phyloP scores from a whole-genome alignment of 371 early-diverging fungal species.

The Mucor piriformis region DNA sequence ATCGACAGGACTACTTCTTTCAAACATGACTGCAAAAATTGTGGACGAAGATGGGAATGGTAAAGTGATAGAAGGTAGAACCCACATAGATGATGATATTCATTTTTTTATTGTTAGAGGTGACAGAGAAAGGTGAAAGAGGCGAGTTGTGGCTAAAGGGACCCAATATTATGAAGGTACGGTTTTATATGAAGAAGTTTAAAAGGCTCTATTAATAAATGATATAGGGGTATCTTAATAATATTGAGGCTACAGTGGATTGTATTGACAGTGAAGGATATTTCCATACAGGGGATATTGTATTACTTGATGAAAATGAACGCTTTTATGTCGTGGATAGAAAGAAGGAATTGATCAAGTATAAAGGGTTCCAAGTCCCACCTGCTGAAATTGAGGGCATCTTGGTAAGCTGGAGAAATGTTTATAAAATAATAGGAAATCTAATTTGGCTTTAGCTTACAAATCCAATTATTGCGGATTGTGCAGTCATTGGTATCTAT shows the following conservation, averaged over 20 bases:
- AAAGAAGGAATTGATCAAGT: constrained; percentile 68
- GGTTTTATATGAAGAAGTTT: too few relatives aligned
- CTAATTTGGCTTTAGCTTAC: too few relatives aligned
- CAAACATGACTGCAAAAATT: constrained; percentile 65
- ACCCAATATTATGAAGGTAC: constrained; percentile 53
- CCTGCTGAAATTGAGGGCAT: constrained; percentile 18
- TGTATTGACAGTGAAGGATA: constrained; percentile 67
- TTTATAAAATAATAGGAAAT: too few relatives aligned
- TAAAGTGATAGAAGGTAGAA: constrained; percentile 7
- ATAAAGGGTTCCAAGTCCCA: constrained; percentile 42
- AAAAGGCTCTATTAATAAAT: neutral
- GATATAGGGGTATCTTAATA: constrained; percentile 58
- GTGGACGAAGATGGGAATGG: constrained; percentile 62
- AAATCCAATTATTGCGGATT: constrained; percentile 67
- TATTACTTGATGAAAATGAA: constrained; percentile 49
- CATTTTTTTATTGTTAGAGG: constrained; percentile 15
- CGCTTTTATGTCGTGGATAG: constrained; percentile 61
- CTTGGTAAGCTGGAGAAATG: neutral
- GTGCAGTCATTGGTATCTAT: constrained; percentile 65
- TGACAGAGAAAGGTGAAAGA: constrained; percentile 33
- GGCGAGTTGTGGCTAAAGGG: constrained; percentile 75
- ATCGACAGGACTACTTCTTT: constrained; percentile 67
- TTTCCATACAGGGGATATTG: constrained; percentile 82
- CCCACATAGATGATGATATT: neutral
- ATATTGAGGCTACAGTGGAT: constrained; percentile 55